Percentiles rank a stretch among this genome's conserved stretches.
Conservation (phyloP, 2,329 filamentous ascomycete species). For the Blastomyces gilchristii region DNA sequence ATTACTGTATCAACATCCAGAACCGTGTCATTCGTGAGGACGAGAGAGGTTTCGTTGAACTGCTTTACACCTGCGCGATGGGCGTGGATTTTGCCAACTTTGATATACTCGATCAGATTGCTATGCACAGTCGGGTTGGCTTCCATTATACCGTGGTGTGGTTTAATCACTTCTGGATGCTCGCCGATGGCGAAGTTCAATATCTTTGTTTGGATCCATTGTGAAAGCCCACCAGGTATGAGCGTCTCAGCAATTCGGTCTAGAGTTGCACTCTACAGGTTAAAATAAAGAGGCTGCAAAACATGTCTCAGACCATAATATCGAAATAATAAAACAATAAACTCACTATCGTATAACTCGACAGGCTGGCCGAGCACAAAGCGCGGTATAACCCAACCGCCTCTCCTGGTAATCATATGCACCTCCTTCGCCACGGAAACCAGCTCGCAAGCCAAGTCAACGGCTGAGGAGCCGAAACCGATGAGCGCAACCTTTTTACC, state of each 20-base stretch:
- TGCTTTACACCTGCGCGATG: slow-evolving; percentile 25
- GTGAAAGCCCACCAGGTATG: slow-evolving; percentile 16
- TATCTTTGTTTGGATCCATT: slow-evolving; percentile 26
- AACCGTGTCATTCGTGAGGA: slow-evolving; percentile 21
- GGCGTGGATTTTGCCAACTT: slow-evolving; percentile 24
- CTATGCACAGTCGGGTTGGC: slow-evolving; percentile 28
- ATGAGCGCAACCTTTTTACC: slow-evolving; percentile 32
- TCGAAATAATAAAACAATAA: background rate
- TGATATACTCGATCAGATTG: slow-evolving; percentile 29
- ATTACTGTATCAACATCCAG: slow-evolving; percentile 28
- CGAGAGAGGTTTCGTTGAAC: slow-evolving; percentile 23
- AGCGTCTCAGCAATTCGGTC: slow-evolving; percentile 14
- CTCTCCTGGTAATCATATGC: slow-evolving; percentile 31
- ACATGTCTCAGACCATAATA: background rate
- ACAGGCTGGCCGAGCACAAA: slow-evolving; percentile 29
- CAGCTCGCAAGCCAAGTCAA: slow-evolving; percentile 34
- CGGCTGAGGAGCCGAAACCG: slow-evolving; percentile 31
- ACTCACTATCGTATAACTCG: slow-evolving; percentile 31
- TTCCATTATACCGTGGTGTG: slow-evolving; percentile 27
- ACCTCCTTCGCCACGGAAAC: slow-evolving; percentile 26
- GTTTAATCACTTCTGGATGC: slow-evolving; percentile 24
- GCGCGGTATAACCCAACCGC: slow-evolving; percentile 32
- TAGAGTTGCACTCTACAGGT: slow-evolving; percentile 15
- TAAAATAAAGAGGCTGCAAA: slow-evolving; percentile 13
- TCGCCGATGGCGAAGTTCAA: slow-evolving; percentile 24